Conservation (phyloP, 1,284 basidiomycete genomes). For the Fomes fomentarius region DNA sequence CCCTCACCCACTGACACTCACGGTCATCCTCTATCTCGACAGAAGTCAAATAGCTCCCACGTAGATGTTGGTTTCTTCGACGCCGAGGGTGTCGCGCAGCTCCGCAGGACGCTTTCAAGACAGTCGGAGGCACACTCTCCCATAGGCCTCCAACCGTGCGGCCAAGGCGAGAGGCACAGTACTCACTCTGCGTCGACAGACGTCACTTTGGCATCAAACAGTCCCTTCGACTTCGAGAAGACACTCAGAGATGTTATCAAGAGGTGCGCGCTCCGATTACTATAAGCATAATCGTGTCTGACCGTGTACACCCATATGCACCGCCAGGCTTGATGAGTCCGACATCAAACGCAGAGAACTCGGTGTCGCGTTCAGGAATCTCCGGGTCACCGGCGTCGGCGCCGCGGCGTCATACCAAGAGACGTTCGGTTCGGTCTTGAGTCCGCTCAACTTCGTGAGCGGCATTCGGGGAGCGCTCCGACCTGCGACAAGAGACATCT, state of each 20-base stretch:
- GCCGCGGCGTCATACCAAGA: conserved; percentile 43
- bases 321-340: conserved; percentile 45
- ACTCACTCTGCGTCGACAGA: conserved; percentile 21
- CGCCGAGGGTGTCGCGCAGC: conserved; percentile 34
- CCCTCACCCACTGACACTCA: neutral
- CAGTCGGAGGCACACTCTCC: conserved; percentile 23
- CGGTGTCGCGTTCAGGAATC: conserved; percentile 52
- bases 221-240: conserved; percentile 52
- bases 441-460: conserved; percentile 36
- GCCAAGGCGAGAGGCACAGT: neutral
- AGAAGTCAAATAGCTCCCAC: conserved; percentile 12
- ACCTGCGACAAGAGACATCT: conserved; percentile 47
- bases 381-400: conserved; percentile 51
- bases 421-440: conserved; percentile 45
- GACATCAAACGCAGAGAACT: conserved; percentile 48
- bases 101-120: conserved; percentile 31
- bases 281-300: neutral
- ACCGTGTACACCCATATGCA: no score
- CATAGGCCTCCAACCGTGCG: neutral
- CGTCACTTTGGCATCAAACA: conserved; percentile 30
- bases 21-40: conserved; percentile 2
- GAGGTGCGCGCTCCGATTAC: conserved; percentile 38
- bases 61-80: conserved; percentile 35
- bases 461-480: conserved; percentile 35
- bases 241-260: conserved; percentile 40